Percentiles rank a stretch among this genome's conserved stretches.
phyloP scores from a whole-genome alignment of 2,329 filamentous ascomycete species.

The Xylaria sp. region DNA sequence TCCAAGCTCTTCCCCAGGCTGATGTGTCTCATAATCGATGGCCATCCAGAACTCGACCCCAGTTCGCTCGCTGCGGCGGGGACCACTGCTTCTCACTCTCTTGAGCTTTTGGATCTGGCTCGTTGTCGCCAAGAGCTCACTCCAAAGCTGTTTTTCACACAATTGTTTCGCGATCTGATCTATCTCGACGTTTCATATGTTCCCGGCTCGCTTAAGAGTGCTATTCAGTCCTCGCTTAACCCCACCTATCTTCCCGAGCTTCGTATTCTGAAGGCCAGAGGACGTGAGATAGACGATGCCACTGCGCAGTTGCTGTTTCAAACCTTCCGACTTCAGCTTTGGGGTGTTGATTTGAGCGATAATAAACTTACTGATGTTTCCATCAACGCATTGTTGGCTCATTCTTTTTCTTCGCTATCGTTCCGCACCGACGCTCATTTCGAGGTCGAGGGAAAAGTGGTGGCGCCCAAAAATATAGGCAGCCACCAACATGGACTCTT shows the following conservation, averaged over 20 bases:
- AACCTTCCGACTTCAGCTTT: slow-evolving; percentile 56
- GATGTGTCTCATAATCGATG: slow-evolving; percentile 61
- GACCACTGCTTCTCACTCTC: slow-evolving; percentile 36
- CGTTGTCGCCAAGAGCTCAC: slow-evolving; percentile 56
- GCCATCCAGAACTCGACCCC: slow-evolving; percentile 58
- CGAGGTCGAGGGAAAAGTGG: slow-evolving; percentile 60
- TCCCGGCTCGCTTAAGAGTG: slow-evolving; percentile 57
- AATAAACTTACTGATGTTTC: slow-evolving; percentile 63
- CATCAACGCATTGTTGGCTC: slow-evolving; percentile 50
- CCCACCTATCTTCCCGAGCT: slow-evolving; percentile 57
- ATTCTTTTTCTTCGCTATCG: slow-evolving; percentile 50
- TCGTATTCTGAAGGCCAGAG: slow-evolving; percentile 62
- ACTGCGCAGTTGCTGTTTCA: slow-evolving; percentile 51
- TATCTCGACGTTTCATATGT: slow-evolving; percentile 65
- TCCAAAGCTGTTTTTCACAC: slow-evolving; percentile 53
- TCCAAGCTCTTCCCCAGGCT: slow-evolving; percentile 57
- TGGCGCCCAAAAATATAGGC: slow-evolving; percentile 45
- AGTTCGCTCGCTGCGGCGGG: slow-evolving; percentile 49
- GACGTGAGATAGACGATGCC: slow-evolving; percentile 59
- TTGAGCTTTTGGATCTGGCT: slow-evolving; percentile 59
- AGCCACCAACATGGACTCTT: slow-evolving; percentile 56
- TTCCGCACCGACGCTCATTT: slow-evolving; percentile 55
- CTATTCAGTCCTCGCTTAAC: slow-evolving; percentile 51
- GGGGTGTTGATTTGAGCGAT: slow-evolving; percentile 66
- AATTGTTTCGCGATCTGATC: slow-evolving; percentile 55